Conservation (phyloP, 495 filamentous ascomycete genomes). For the Penicillium dipodomyicola region DNA sequence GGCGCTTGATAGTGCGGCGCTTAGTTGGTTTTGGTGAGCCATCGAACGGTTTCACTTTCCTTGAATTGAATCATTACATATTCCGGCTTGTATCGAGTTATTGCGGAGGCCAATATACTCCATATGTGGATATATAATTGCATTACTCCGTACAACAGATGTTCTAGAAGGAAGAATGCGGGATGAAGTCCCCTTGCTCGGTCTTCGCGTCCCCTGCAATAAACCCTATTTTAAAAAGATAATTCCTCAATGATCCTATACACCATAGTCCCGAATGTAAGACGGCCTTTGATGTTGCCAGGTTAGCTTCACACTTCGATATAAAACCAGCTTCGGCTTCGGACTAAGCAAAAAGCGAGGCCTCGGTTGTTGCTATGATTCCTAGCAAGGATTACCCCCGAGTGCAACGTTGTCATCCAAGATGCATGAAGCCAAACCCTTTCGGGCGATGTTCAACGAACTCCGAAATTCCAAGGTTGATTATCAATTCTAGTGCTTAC, state of each 20-base stretch:
- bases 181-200: neutral
- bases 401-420: neutral
- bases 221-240: neutral
- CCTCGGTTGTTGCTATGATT: neutral
- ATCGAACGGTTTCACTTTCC: neutral
- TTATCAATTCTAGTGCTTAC: slow-evolving; percentile 1
- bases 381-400: neutral
- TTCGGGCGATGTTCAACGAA: neutral
- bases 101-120: no score
- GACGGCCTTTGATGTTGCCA: neutral
- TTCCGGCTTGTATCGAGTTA: neutral
- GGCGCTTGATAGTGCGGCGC: neutral
- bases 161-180: no score
- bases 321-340: neutral
- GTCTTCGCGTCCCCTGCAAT: neutral
- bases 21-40: neutral
- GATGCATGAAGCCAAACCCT: neutral
- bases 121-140: no score
- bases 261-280: no score
- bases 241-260: neutral
- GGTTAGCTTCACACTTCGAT: neutral
- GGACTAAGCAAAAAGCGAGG: neutral
- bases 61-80: neutral
- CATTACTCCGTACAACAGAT: no score
- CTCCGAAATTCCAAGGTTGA: neutral